A percentile compares a stretch with the other conserved stretches of the same genome.
These are phyloP conservation scores for Barbatosphaeria neglecta DNA, from an alignment of 495 filamentous ascomycete species.

Conservation along the genomic window DNA sequence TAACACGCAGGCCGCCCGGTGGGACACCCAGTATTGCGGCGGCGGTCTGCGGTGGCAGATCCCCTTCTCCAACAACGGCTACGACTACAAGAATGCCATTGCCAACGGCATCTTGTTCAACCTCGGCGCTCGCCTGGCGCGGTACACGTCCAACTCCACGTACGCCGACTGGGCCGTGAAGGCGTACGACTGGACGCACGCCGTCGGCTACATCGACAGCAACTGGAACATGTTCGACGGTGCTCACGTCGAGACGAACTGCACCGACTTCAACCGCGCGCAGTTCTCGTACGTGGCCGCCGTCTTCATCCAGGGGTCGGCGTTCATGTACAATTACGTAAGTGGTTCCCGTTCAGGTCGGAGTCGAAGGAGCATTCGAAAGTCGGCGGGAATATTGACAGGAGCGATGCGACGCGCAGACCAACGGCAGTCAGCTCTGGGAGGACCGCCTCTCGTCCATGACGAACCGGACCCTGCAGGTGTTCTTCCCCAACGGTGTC, in stretches of 20 bases:
- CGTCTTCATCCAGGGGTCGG: conserved; percentile 51
- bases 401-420: conserved; percentile 30
- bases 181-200: conserved; percentile 49
- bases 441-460: conserved; percentile 42
- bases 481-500: conserved; percentile 43
- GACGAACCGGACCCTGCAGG: conserved; percentile 38
- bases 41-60: conserved; percentile 73
- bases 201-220: conserved; percentile 43
- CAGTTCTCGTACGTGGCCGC: conserved; percentile 61
- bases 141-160: conserved; percentile 55
- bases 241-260: conserved; percentile 40
- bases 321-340: conserved; percentile 55
- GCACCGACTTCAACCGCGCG: conserved; percentile 37
- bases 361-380: too few species aligned
- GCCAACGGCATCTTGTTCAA: conserved; percentile 65
- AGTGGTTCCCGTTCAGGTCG: conserved; percentile 8
- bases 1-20: conserved; percentile 48
- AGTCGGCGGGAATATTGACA: too few species aligned
- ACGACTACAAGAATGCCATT: conserved; percentile 64
- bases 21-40: conserved; percentile 48
- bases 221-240: conserved; percentile 58
- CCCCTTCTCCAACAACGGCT: conserved; percentile 56
- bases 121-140: conserved; percentile 52
- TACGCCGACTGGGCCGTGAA: conserved; percentile 57
- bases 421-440: conserved; percentile 44